These are phyloP conservation scores for Osmanthus fragrans DNA, from an alignment of 257 asterid species.

Conservation along the genomic window DNA sequence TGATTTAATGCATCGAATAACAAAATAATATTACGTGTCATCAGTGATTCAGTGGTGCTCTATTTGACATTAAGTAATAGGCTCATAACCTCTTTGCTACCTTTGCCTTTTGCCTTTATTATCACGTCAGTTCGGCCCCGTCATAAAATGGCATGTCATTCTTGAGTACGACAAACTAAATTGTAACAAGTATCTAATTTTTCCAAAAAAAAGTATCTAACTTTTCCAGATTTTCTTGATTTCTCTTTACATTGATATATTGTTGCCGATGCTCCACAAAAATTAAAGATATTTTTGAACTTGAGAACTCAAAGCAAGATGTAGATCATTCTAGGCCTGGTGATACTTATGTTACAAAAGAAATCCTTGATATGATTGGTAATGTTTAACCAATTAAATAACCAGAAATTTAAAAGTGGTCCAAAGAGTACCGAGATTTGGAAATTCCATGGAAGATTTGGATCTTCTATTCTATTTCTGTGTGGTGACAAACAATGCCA, in stretches of 20 bases:
- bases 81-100: no score
- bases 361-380: no score
- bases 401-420: no score
- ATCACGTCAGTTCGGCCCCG: no score
- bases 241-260: background rate
- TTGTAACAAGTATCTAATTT: conserved; percentile 10
- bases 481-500: no score
- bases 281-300: background rate
- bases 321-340: background rate
- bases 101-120: no score
- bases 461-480: background rate
- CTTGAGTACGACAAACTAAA: conserved; percentile 8
- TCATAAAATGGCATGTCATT: background rate
- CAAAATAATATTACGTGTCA: no score
- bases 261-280: conserved; percentile 20
- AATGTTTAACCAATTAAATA: no score
- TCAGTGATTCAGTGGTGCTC: no score
- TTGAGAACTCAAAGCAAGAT: background rate
- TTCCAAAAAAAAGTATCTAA: conserved; percentile 16
- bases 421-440: background rate
- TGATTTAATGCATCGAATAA: no score
- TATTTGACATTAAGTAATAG: no score
- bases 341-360: no score
- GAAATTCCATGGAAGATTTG: background rate
- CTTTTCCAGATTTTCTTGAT: background rate